These are phyloP conservation scores for Pseudodiploospora longispora DNA, from an alignment of 2,329 filamentous ascomycete species.

Conservation along the genomic window DNA sequence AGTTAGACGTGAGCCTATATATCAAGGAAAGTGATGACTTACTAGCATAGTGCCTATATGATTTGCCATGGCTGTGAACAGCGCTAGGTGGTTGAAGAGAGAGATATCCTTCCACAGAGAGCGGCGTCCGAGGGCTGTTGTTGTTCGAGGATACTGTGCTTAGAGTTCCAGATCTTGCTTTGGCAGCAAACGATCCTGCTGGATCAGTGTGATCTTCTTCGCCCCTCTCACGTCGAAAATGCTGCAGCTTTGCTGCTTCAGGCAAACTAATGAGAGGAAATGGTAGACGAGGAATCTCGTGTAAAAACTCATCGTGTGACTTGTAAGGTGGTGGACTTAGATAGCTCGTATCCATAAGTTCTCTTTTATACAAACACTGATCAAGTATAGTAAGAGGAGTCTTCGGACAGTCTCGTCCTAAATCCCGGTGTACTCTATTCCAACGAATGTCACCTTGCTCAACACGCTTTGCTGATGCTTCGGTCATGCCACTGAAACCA, in stretches of 20 bases:
- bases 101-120: slow-evolving; percentile 5
- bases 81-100: too few relatives aligned
- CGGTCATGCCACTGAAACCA: neutral
- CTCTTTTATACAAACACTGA: too few relatives aligned
- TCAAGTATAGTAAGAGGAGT: too few relatives aligned
- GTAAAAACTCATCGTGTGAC: slow-evolving; percentile 14
- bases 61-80: too few relatives aligned
- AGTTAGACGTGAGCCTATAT: too few relatives aligned
- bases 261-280: slow-evolving; percentile 30
- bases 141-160: slow-evolving; percentile 20
- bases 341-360: too few relatives aligned
- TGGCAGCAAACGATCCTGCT: slow-evolving; percentile 19
- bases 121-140: slow-evolving; percentile 18
- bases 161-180: slow-evolving; percentile 20
- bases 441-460: too few relatives aligned
- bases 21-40: too few relatives aligned
- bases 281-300: slow-evolving; percentile 20
- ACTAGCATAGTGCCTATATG: too few relatives aligned
- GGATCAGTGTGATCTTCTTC: slow-evolving; percentile 30
- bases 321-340: neutral
- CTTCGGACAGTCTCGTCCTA: too few relatives aligned
- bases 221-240: slow-evolving; percentile 22
- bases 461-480: too few relatives aligned
- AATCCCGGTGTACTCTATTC: too few relatives aligned
- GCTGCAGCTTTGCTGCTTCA: slow-evolving; percentile 27